Evolutionary conservation across 2,329 filamentous ascomycete genomes (phyloP), one percentile per base, ranked within the genome.

Genomic region (Pseudogymnoascus verrucosus): DNA sequence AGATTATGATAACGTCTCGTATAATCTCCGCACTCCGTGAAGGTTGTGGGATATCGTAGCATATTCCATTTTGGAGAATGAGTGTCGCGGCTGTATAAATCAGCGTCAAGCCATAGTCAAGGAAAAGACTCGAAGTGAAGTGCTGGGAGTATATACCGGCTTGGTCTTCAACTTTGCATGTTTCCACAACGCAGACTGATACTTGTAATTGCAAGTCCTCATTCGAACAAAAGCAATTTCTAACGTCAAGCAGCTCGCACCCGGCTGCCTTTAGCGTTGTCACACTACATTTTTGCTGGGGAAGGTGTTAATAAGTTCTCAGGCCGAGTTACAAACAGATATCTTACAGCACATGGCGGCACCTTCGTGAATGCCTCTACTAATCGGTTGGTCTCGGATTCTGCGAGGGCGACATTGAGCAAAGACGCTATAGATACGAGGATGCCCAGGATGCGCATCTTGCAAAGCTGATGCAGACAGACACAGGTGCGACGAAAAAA

Each of bases 171-270:
- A 62, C 31, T 61, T 63, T 65, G 62, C 68, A 69, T 23, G 62
- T 36, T 21, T 21, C 26, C 28, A 63, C 23, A 4, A 68, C 40
- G 34, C 66, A 68, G 10, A 44, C n/a, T 4, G 62, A 44, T 16
- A 67, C 40, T 23, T 64, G 31, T 39, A 28, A 40, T 47, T 65
- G 67, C 36, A 68, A 44, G 31, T 61, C 61, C 16, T 39, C 40
- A 51, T 65, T 67, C 23, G 34, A 63, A 54, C 68, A 69, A 26
- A 69, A 47, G 61, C 68, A 69, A 36, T 65, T 63, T 54, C 28
- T 36, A 12, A 62, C 39, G 4, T 36, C 40, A 16, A 36, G 40
- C 28, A 62, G 39, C 7, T 62, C 39, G n/a, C 61, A 62, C 4
- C 6, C n/a, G 40, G 39, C 40, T 36, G 42, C 42, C n/a, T 36